phyloP scores from a whole-genome alignment of 2,329 filamentous ascomycete genomes.

The Magnaporthiopsis poae region DNA sequence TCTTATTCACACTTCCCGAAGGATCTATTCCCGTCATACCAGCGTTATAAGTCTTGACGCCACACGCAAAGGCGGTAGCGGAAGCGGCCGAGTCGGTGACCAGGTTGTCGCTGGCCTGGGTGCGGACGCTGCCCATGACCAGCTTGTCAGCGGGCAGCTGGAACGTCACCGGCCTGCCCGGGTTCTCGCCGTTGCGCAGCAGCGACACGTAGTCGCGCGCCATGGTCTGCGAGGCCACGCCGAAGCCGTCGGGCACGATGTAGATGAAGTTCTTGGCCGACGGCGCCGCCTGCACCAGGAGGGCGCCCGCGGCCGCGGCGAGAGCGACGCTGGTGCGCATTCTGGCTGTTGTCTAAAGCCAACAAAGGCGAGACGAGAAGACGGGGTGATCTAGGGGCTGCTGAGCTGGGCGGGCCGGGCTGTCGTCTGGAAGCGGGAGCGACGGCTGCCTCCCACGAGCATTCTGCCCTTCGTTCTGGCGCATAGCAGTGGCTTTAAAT shows the following conservation, averaged over 20 bases:
- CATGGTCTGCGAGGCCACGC: constrained; percentile 22
- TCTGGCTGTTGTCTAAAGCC: background rate
- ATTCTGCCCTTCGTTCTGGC: background rate
- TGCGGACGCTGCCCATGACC: constrained; percentile 22
- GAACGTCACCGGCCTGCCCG: constrained; percentile 11
- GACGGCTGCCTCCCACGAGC: background rate
- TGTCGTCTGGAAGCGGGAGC: background rate
- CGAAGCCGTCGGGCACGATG: constrained; percentile 23
- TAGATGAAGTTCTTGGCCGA: constrained; percentile 24
- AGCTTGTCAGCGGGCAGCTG: constrained; percentile 16
- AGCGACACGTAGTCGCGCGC: constrained; percentile 19
- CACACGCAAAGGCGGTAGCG: constrained; percentile 29
- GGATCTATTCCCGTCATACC: constrained; percentile 4
- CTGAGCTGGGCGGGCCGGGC: background rate
- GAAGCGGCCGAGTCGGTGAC: constrained; percentile 31
- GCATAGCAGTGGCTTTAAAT: background rate
- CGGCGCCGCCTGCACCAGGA: constrained; percentile 1
- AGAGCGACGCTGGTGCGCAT: constrained; percentile 1
- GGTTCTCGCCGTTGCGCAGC: constrained; percentile 15
- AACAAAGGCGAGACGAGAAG: no score
- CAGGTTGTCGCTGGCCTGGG: constrained; percentile 23
- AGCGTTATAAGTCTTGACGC: constrained; percentile 29
- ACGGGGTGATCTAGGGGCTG: background rate
- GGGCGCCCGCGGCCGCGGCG: background rate
- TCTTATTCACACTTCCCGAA: no score